Evolutionary conservation across 2,329 filamentous ascomycete genomes (phyloP).

Genomic region (Aspergillus hiratsukae): DNA sequence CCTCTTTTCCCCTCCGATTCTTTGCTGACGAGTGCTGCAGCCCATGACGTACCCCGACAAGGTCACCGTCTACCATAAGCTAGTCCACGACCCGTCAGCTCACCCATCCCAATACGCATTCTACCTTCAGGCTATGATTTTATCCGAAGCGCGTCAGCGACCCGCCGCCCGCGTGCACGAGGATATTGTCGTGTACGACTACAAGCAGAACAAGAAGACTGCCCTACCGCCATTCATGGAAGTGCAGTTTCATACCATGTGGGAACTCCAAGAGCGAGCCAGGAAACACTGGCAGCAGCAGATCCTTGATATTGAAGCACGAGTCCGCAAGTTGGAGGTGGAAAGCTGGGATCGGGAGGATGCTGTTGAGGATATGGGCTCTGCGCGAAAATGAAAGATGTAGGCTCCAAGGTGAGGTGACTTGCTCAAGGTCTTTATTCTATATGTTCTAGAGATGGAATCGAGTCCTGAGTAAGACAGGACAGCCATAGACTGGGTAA

Average conservation of each 20-base stretch:
- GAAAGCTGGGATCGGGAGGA: conserved; percentile 68
- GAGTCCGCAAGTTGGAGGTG: conserved; percentile 61
- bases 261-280: conserved; percentile 58
- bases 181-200: conserved; percentile 77
- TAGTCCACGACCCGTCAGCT: conserved; percentile 51
- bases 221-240: conserved; percentile 58
- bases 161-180: conserved; percentile 71
- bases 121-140: conserved; percentile 56
- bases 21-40: conserved; percentile 41
- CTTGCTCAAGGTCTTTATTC: neutral
- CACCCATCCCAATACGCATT: conserved; percentile 29
- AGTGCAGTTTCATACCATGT: conserved; percentile 56
- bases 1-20: neutral
- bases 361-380: conserved; percentile 67
- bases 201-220: conserved; percentile 53
- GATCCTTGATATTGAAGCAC: conserved; percentile 54
- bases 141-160: conserved; percentile 71
- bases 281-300: conserved; percentile 49
- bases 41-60: conserved; percentile 80
- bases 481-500: neutral
- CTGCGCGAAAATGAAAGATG: conserved; percentile 21
- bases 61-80: conserved; percentile 78
- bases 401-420: neutral
- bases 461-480: neutral
- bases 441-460: neutral